Percentiles rank a stretch among this genome's conserved stretches.
These are phyloP conservation scores for Colletotrichum cordylinicola DNA, from an alignment of 2,329 filamentous ascomycete species.

Conservation along the genomic window DNA sequence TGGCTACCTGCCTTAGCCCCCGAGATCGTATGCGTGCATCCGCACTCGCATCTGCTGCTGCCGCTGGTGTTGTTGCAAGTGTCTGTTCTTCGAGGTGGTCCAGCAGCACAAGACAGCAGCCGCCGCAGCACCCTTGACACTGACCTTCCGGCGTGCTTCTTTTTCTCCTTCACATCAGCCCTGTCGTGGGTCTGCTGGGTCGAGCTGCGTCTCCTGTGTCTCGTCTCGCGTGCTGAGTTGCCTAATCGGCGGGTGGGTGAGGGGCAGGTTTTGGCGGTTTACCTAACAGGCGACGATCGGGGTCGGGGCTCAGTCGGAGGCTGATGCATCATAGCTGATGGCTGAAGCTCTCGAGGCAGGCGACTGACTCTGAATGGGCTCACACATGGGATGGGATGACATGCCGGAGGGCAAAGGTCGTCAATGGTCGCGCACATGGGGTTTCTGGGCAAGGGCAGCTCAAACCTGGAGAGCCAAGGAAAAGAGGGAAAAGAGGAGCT, in stretches of 20 bases:
- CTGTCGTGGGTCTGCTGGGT: background rate
- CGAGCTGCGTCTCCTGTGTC: background rate
- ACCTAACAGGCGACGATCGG: background rate
- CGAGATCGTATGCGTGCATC: background rate
- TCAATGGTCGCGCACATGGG: slow-evolving; percentile 9
- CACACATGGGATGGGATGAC: slow-evolving; percentile 11
- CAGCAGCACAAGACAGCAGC: background rate
- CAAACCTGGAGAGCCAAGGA: slow-evolving; percentile 11
- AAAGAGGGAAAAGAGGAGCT: slow-evolving; percentile 2
- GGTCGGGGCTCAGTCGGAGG: slow-evolving; percentile 4
- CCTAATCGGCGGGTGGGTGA: background rate
- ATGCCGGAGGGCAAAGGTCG: slow-evolving; percentile 11
- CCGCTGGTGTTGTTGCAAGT: background rate
- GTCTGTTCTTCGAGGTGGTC: background rate
- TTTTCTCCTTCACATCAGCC: background rate
- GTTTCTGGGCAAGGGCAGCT: slow-evolving; percentile 12
- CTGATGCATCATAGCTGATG: background rate
- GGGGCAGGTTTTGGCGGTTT: background rate
- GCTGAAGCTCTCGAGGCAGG: background rate
- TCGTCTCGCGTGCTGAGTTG: slow-evolving; percentile 2
- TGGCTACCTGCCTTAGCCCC: background rate
- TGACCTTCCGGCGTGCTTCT: background rate
- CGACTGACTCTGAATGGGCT: slow-evolving; percentile 12
- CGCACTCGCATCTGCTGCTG: background rate
- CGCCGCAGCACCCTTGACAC: background rate